These are phyloP conservation scores for Metschnikowia kofuensis DNA, from an alignment of 805 yeast species.

Conservation along the genomic window DNA sequence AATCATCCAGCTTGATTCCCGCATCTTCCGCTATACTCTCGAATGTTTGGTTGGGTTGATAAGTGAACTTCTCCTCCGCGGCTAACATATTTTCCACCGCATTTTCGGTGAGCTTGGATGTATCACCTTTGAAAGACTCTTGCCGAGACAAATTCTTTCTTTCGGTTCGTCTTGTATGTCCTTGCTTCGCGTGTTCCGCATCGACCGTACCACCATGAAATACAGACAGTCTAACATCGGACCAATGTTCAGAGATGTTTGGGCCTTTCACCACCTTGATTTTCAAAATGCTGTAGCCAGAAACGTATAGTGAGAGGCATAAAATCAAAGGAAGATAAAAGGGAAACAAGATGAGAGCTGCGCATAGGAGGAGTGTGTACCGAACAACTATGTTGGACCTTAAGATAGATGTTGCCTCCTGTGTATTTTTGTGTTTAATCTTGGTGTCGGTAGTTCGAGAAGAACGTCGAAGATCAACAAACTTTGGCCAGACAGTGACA, in stretches of 20 bases:
- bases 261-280: conserved; percentile 27
- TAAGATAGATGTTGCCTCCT: conserved; percentile 38
- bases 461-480: conserved; percentile 49
- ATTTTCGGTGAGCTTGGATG: conserved; percentile 35
- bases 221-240: conserved; percentile 29
- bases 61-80: conserved; percentile 30
- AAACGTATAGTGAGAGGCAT: conserved; percentile 31
- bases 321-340: conserved; percentile 50
- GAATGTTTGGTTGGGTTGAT: conserved; percentile 8
- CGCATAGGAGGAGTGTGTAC: conserved; percentile 22
- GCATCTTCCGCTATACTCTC: conserved; percentile 5
- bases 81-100: conserved; percentile 38
- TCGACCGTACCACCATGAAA: conserved; percentile 30
- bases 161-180: conserved; percentile 27
- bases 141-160: conserved; percentile 26
- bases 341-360: conserved; percentile 37
- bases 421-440: conserved; percentile 24
- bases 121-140: conserved; percentile 41
- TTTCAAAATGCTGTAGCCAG: conserved; percentile 40
- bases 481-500: conserved; percentile 40
- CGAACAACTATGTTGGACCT: conserved; percentile 27
- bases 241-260: conserved; percentile 31
- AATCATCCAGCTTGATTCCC: background rate
- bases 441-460: conserved; percentile 12
- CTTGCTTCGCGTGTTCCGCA: conserved; percentile 30